Evolutionary conservation across 2,329 filamentous ascomycete species (phyloP).

Genomic region (Penicillium paneum): DNA sequence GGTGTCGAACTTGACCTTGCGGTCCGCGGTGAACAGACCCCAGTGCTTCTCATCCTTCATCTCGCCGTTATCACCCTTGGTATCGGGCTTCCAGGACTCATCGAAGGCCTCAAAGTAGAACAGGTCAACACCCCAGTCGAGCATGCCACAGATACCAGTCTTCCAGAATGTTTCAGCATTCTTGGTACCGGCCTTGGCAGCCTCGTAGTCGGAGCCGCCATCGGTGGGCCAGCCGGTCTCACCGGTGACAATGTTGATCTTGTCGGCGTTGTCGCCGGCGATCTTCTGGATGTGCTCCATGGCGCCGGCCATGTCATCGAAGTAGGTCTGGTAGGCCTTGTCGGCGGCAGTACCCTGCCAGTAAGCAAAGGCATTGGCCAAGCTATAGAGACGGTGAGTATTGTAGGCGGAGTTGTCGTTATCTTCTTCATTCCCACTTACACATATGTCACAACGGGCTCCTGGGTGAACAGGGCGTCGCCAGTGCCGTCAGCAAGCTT

Average conservation of each 20-base stretch:
- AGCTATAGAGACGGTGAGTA: conserved; percentile 21
- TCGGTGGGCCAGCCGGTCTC: conserved; percentile 66
- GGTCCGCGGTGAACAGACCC: conserved; percentile 63
- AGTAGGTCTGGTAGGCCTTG: conserved; percentile 61
- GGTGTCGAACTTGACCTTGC: conserved; percentile 56
- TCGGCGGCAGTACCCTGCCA: conserved; percentile 63
- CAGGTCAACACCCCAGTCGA: conserved; percentile 64
- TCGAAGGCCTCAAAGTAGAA: conserved; percentile 75
- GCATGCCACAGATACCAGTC: conserved; percentile 60
- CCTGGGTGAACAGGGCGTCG: conserved; percentile 56
- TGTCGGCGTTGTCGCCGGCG: conserved; percentile 50
- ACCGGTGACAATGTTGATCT: conserved; percentile 65
- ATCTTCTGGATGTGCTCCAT: conserved; percentile 60
- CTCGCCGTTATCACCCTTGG: conserved; percentile 61
- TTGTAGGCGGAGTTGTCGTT: not conserved
- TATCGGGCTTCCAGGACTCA: conserved; percentile 67
- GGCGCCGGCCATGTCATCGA: conserved; percentile 65
- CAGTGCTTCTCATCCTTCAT: conserved; percentile 64
- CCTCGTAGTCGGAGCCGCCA: conserved; percentile 60
- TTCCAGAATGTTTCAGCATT: conserved; percentile 62
- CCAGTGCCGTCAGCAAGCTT: conserved; percentile 67
- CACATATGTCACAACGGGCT: conserved; percentile 57
- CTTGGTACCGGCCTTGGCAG: conserved; percentile 57
- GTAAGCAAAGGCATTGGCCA: conserved; percentile 69
- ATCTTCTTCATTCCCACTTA: conserved; percentile 26